Percentiles rank a stretch among this genome's conserved stretches.
phyloP scores from a whole-genome alignment of 192 early-diverging fungal species.

The Lobosporangium transversale region DNA sequence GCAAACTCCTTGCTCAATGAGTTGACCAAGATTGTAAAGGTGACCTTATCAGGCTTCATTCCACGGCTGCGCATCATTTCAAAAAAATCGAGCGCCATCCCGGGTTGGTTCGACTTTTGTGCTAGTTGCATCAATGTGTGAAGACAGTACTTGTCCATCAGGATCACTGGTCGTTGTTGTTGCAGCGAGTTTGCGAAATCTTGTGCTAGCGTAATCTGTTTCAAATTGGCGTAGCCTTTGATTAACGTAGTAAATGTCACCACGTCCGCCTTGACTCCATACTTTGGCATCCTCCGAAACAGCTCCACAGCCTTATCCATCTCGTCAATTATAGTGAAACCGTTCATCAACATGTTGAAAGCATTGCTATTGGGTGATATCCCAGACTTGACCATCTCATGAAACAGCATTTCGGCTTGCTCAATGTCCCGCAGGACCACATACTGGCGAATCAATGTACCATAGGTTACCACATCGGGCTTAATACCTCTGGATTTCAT shows the following conservation, averaged over 20 bases:
- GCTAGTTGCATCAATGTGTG: conserved; percentile 48
- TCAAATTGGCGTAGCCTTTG: conserved; percentile 41
- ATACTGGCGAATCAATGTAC: conserved; percentile 46
- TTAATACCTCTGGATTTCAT: conserved; percentile 35
- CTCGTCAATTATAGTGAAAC: conserved; percentile 35
- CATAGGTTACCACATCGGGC: conserved; percentile 35
- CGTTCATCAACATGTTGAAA: conserved; percentile 48
- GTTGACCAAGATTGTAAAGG: conserved; percentile 37
- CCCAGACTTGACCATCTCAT: conserved; percentile 44
- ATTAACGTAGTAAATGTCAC: conserved; percentile 41
- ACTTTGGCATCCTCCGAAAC: conserved; percentile 48
- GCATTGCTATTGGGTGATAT: conserved; percentile 27
- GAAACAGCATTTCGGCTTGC: conserved; percentile 45
- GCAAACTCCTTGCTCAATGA: conserved; percentile 24
- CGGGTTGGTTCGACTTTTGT: conserved; percentile 37
- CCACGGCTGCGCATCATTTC: conserved; percentile 49
- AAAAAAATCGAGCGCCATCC: conserved; percentile 46
- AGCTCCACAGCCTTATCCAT: conserved; percentile 52
- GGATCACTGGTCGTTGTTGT: conserved; percentile 17
- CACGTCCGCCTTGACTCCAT: conserved; percentile 39
- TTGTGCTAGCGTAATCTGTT: conserved; percentile 23
- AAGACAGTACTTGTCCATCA: conserved; percentile 33
- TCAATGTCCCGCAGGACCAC: conserved; percentile 41
- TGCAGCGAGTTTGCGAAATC: conserved; percentile 42
- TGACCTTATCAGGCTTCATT: conserved; percentile 29